These are phyloP conservation scores for Rhizodiscina lignyota DNA, from an alignment of 495 filamentous ascomycete genomes.

Conservation along the genomic window DNA sequence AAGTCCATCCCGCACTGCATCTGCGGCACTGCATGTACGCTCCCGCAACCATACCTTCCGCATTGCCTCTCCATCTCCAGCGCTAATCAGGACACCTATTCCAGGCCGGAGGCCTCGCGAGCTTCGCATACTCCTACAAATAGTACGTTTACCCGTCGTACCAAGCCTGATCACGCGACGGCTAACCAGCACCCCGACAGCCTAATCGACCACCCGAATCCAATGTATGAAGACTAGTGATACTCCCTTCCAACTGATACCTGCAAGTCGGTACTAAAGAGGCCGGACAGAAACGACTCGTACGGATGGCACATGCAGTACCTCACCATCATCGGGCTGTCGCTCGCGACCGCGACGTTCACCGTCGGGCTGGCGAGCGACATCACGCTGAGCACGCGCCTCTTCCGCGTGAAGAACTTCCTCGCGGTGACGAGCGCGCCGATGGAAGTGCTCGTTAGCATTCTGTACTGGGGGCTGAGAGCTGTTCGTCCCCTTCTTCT, in stretches of 20 bases:
- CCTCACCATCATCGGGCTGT: conserved; percentile 49
- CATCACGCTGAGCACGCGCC: conserved; percentile 39
- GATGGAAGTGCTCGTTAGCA: conserved; percentile 61
- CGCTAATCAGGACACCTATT: conserved; percentile 18
- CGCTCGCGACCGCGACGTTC: conserved; percentile 52
- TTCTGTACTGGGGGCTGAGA: conserved; percentile 73
- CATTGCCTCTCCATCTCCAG: conserved; percentile 1
- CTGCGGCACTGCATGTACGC: conserved; percentile 52
- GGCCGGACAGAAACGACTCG: conserved; percentile 46
- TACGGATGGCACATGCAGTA: conserved; percentile 80
- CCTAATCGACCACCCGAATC: conserved; percentile 25
- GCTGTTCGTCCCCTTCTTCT: conserved; percentile 15
- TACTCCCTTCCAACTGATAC: conserved; percentile 10
- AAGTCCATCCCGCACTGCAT: conserved; percentile 54
- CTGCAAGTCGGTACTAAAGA: too few relatives aligned
- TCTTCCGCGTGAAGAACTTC: conserved; percentile 62
- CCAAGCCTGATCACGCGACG: neutral
- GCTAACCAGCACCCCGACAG: conserved; percentile 8
- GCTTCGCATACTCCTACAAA: conserved; percentile 52
- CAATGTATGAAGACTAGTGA: conserved; percentile 17
- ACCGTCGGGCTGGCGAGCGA: conserved; percentile 56
- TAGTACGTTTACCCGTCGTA: conserved; percentile 26
- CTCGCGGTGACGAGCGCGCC: conserved; percentile 59
- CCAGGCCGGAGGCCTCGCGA: conserved; percentile 56
- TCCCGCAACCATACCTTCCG: neutral